These are phyloP conservation scores for Candida bentonensis DNA, from an alignment of 805 yeast species.

Conservation along the genomic window DNA sequence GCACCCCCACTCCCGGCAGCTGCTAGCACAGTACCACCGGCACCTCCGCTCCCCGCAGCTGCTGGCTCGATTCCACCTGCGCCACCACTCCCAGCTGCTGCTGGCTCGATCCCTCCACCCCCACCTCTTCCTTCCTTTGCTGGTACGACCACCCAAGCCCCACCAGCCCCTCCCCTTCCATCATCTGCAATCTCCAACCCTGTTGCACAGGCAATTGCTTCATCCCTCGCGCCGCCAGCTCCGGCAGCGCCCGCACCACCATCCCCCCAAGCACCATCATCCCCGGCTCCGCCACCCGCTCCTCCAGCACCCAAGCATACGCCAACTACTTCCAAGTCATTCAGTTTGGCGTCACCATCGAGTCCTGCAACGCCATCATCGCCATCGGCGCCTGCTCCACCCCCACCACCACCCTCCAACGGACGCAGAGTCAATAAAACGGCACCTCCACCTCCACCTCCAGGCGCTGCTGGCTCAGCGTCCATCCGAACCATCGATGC, in stretches of 20 bases:
- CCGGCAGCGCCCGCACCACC: slow-evolving; percentile 17
- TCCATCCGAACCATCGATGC: slow-evolving; percentile 48
- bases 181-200: slow-evolving; percentile 8
- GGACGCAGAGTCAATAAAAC: slow-evolving; percentile 4
- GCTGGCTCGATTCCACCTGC: slow-evolving; percentile 15
- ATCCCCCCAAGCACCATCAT: slow-evolving; percentile 9
- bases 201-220: slow-evolving; percentile 8
- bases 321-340: slow-evolving; percentile 6
- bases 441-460: slow-evolving; percentile 20
- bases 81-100: slow-evolving; percentile 13
- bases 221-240: slow-evolving; percentile 18
- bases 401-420: slow-evolving; percentile 10
- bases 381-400: slow-evolving; percentile 9
- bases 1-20: slow-evolving; percentile 9
- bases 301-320: slow-evolving; percentile 5
- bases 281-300: slow-evolving; percentile 5
- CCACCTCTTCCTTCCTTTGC: slow-evolving; percentile 5
- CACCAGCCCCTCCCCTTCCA: slow-evolving; percentile 15
- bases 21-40: slow-evolving; percentile 13
- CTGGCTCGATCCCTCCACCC: slow-evolving; percentile 7
- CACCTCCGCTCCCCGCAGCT: slow-evolving; percentile 12
- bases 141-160: slow-evolving; percentile 12
- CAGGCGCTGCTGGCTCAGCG: slow-evolving; percentile 16
- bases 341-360: too few species aligned
- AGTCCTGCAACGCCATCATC: slow-evolving; percentile 3